Evolutionary conservation across 495 filamentous ascomycete genomes (phyloP).

Genomic region (Tuber magnatum): DNA sequence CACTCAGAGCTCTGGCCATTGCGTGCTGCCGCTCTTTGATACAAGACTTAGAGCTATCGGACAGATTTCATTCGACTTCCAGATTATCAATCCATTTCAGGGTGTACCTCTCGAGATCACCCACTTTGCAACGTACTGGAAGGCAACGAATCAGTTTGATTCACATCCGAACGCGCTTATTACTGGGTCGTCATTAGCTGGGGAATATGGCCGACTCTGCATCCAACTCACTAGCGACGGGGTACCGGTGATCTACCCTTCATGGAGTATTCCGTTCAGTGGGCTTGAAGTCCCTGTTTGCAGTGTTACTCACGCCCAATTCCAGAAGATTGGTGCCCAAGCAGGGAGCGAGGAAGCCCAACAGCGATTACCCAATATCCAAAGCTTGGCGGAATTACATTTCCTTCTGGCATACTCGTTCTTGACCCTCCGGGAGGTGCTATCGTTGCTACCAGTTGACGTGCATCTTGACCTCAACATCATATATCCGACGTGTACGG

Average conservation of each 20-base stretch:
- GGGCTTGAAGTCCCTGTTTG: constrained; percentile 75
- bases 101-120: constrained; percentile 93
- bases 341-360: constrained; percentile 45
- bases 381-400: constrained; percentile 60
- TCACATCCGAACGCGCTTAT: constrained; percentile 75
- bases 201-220: constrained; percentile 84
- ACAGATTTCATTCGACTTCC: constrained; percentile 84
- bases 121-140: constrained; percentile 98
- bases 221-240: constrained; percentile 84
- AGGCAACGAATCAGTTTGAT: constrained; percentile 86
- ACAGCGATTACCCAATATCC: constrained; percentile 36
- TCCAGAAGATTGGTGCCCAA: constrained; percentile 57
- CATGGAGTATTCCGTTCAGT: constrained; percentile 68
- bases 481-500: constrained; percentile 65
- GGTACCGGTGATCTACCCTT: constrained; percentile 76
- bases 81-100: constrained; percentile 92
- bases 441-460: constrained; percentile 61
- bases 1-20: constrained; percentile 60
- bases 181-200: constrained; percentile 88
- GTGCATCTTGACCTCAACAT: constrained; percentile 84
- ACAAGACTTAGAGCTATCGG: constrained; percentile 88
- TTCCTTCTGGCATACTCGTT: constrained; percentile 65
- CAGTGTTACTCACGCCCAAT: constrained; percentile 66
- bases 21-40: constrained; percentile 84
- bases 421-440: constrained; percentile 63